A percentile compares a stretch with the other conserved stretches of the same genome.
These are phyloP conservation scores for Kondoa subrosea DNA, from an alignment of 768 basidiomycete species.

Conservation along the genomic window DNA sequence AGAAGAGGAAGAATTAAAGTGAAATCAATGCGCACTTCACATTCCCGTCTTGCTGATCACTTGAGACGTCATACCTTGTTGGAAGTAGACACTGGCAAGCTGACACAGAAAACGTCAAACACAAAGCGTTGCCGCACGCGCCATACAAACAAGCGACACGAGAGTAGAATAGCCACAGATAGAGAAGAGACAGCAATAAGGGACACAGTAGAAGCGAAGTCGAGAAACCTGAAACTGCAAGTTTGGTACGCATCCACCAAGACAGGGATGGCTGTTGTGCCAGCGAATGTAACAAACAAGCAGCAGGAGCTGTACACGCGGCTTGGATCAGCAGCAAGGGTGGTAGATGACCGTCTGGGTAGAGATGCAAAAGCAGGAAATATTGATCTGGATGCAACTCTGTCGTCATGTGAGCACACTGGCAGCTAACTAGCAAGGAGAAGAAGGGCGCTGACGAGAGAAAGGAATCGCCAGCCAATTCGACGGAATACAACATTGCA, in stretches of 20 bases:
- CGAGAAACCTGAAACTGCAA: background rate
- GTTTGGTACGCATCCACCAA: background rate
- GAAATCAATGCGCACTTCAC: no score
- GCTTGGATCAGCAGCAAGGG: constrained; percentile 18
- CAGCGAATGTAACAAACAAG: background rate
- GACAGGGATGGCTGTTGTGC: background rate
- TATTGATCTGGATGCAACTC: background rate
- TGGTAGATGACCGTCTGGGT: constrained; percentile 17
- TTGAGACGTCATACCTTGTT: no score
- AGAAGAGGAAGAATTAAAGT: no score
- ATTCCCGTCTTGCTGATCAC: background rate
- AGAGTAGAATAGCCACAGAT: no score
- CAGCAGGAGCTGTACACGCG: constrained; percentile 7
- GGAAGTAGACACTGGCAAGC: no score
- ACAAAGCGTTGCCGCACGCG: no score
- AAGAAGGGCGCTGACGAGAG: no score
- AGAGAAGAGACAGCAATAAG: background rate
- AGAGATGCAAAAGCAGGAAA: constrained; percentile 12
- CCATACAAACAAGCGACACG: no score
- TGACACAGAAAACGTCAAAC: no score
- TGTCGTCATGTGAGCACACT: no score
- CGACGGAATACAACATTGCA: constrained; percentile 24
- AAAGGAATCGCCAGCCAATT: constrained; percentile 7
- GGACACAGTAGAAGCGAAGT: background rate
- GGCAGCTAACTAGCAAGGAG: no score